Evolutionary conservation across 257 asterid genomes (phyloP).

Genomic region (Solanum gandarillasii): DNA sequence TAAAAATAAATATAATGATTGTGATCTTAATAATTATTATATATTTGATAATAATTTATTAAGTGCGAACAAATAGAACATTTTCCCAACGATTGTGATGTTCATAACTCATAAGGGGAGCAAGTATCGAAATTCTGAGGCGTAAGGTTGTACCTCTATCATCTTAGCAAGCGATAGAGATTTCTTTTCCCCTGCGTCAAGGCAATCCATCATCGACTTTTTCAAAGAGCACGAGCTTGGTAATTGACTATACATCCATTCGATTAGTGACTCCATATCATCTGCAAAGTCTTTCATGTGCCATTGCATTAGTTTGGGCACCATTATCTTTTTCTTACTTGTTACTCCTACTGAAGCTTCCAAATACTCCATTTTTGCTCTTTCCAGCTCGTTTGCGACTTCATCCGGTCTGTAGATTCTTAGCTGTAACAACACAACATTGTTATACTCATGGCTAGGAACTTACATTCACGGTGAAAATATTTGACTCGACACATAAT

Average conservation of each 20-base stretch:
- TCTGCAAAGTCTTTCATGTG: constrained; percentile 91
- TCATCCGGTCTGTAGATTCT: constrained; percentile 59
- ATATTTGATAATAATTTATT: no score
- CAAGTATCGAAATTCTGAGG: constrained; percentile 70
- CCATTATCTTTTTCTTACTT: constrained; percentile 55
- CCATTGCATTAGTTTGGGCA: constrained; percentile 76
- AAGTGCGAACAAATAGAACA: neutral
- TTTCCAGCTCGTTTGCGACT: constrained; percentile 72
- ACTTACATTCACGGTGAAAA: neutral
- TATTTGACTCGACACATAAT: rapidly evolving
- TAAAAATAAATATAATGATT: no score
- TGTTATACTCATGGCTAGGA: neutral
- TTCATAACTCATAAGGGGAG: constrained; percentile 13
- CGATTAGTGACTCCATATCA: constrained; percentile 73
- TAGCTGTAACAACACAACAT: constrained; percentile 29
- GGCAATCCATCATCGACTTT: constrained; percentile 69
- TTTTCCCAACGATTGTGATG: neutral
- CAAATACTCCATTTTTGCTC: constrained; percentile 78
- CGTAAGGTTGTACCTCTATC: constrained; percentile 62
- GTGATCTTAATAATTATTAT: no score
- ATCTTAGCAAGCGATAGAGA: constrained; percentile 33
- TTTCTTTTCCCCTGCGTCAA: constrained; percentile 36
- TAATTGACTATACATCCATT: constrained; percentile 94
- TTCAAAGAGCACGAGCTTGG: constrained; percentile 53
- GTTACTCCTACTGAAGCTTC: constrained; percentile 83